Base-by-base conservation (phyloP, 345 rosid species). In the Melaleuca alternifolia region DNA sequence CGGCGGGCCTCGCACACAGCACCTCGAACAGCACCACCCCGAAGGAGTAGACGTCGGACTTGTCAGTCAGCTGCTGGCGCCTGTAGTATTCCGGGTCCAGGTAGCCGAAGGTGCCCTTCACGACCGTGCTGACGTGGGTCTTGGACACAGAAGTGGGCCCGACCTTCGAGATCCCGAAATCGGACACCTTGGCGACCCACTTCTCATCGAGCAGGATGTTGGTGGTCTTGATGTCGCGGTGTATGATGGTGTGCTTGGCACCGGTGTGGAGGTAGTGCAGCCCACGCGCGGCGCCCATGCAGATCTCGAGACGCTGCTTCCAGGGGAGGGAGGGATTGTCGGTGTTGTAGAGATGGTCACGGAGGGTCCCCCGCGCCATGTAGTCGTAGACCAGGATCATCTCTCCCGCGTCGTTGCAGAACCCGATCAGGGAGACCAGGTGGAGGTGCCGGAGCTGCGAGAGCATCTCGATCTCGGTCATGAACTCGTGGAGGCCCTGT, bases 381-480 rank as follows among this genome's bases (percentile, higher is more conserved):
- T 87, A 90, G n/a, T 89, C 92, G 30, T 90, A 90, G 10, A 90
- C 89, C 48, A 93, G 90, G 48, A 93, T 92, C 95, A 92, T 93
- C 89, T 93, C 95, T 21, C 83, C 87, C 46, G 88, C 87, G 5
- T 91, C 95, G 7, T 91, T 89, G 86, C 93, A 93, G 65, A 89
- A 90, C 24, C 95, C 95, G 0, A 93, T 91, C 85, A 93, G 87
- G 59, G 92, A 93, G 62, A 93, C 92, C 82, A 93, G 83, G 87
- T 93, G 92, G 0, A 90, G 85, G 88, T 92, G 93, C 37, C 94
- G 91, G 54, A 92, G 90, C 87, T 90, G 93, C 14, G 94, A 93
- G 44, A 93, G 89, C 92, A 92, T 90, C 84, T 91, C 91, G 20
- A 93, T 92, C 81, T 93, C 94, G 3, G 94, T 93, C 92, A 61